Conservation (phyloP, 2,329 filamentous ascomycete genomes). For the Colletotrichum phormii region DNA sequence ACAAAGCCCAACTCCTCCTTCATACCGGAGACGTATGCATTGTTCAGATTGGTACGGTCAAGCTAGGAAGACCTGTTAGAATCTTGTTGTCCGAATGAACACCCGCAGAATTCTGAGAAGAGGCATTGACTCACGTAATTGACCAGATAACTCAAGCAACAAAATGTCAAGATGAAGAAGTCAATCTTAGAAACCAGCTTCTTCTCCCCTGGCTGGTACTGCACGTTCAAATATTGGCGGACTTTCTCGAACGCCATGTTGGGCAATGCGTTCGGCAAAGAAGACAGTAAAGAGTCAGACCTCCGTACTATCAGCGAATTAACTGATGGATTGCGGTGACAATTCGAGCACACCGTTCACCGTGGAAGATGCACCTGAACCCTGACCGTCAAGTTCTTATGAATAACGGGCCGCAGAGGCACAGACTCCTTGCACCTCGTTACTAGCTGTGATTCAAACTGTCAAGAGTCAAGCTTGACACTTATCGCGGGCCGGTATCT, state of each 20-base stretch:
- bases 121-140: slow-evolving; percentile 57
- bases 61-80: not conserved
- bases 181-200: slow-evolving; percentile 69
- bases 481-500: slow-evolving; percentile 15
- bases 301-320: not conserved
- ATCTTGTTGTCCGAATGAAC: not conserved
- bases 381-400: not conserved
- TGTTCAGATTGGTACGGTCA: slow-evolving; percentile 45
- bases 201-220: slow-evolving; percentile 52
- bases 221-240: slow-evolving; percentile 47
- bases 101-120: too few species aligned
- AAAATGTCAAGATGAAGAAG: slow-evolving; percentile 74
- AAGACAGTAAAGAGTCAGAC: not conserved
- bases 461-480: not conserved
- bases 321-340: not conserved
- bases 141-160: slow-evolving; percentile 68
- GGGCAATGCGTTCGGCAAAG: not conserved
- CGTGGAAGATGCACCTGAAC: not conserved
- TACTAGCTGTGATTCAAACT: not conserved
- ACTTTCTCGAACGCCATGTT: slow-evolving; percentile 35
- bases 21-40: slow-evolving; percentile 54
- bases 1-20: slow-evolving; percentile 48
- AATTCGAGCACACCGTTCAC: not conserved
- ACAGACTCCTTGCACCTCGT: too few species aligned
- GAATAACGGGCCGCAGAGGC: not conserved